Percentiles rank a stretch among this genome's conserved stretches.
These are phyloP conservation scores for Ophiostoma fasciatum DNA, from an alignment of 2,329 filamentous ascomycete species.

Conservation along the genomic window DNA sequence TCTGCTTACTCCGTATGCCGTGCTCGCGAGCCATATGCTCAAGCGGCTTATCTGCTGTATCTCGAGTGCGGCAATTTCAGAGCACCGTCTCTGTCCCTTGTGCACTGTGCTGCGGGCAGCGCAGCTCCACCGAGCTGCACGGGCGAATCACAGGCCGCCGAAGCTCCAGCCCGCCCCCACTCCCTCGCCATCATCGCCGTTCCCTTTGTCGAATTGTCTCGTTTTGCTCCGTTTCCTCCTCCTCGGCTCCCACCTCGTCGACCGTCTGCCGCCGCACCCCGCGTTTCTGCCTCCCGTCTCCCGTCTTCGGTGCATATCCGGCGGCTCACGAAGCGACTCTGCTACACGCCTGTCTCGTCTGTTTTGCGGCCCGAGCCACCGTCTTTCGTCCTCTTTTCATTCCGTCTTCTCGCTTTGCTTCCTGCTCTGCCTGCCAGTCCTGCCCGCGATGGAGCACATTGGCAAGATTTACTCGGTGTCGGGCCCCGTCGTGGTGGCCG, in stretches of 20 bases:
- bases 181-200: conserved; percentile 1
- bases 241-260: not conserved
- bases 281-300: too few relatives aligned
- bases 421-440: too few relatives aligned
- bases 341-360: not conserved
- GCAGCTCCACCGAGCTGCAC: conserved; percentile 2
- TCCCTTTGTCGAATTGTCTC: not conserved
- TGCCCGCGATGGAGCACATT: conserved; percentile 8
- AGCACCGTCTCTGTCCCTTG: conserved; percentile 5
- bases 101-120: conserved; percentile 1
- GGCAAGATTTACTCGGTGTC: conserved; percentile 17
- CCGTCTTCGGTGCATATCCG: too few relatives aligned
- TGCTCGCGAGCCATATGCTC: too few relatives aligned
- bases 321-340: too few relatives aligned
- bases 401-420: not conserved
- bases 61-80: conserved; percentile 8
- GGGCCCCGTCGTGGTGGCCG: conserved; percentile 78
- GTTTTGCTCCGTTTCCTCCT: not conserved
- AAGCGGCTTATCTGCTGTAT: too few relatives aligned
- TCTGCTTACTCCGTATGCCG: too few relatives aligned
- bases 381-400: not conserved
- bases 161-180: conserved; percentile 9
- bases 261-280: too few relatives aligned
- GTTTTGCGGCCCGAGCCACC: not conserved
- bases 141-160: conserved; percentile 7